These are phyloP conservation scores for Podaxis mareebaensis DNA, from an alignment of 768 basidiomycete species.

Conservation along the genomic window DNA sequence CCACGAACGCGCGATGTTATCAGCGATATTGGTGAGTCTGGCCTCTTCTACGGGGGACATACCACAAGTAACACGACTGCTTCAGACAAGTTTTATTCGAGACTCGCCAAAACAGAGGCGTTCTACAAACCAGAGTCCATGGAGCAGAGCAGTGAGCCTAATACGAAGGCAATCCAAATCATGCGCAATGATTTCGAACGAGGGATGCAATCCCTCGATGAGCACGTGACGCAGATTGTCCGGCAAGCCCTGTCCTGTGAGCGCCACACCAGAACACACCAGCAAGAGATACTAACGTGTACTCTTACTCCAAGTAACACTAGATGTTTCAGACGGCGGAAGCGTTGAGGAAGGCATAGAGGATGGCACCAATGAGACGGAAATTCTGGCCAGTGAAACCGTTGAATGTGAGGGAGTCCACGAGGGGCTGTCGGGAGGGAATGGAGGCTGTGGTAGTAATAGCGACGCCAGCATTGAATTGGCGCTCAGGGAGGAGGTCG, in stretches of 20 bases:
- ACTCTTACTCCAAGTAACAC: too few relatives aligned
- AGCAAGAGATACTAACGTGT: neutral
- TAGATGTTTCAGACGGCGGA: too few relatives aligned
- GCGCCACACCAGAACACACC: neutral
- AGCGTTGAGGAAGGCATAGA: too few relatives aligned
- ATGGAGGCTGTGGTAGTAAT: neutral
- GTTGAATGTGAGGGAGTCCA: too few relatives aligned
- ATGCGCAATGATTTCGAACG: neutral
- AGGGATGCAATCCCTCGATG: neutral
- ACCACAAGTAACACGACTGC: neutral
- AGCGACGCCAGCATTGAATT: neutral
- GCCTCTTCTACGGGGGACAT: neutral
- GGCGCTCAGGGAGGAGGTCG: neutral
- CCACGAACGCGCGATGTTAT: neutral
- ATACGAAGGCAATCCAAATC: neutral
- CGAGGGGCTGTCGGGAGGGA: too few relatives aligned
- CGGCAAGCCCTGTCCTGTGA: neutral
- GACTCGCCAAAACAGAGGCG: neutral
- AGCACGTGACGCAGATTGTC: neutral
- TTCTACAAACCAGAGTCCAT: neutral
- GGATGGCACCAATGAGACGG: too few relatives aligned
- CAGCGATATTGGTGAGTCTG: neutral
- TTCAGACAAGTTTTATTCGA: neutral
- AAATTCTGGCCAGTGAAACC: neutral
- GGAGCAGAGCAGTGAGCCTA: neutral